phyloP scores from a whole-genome alignment of 2,329 filamentous ascomycete species.

The Aspergillus chevalieri region DNA sequence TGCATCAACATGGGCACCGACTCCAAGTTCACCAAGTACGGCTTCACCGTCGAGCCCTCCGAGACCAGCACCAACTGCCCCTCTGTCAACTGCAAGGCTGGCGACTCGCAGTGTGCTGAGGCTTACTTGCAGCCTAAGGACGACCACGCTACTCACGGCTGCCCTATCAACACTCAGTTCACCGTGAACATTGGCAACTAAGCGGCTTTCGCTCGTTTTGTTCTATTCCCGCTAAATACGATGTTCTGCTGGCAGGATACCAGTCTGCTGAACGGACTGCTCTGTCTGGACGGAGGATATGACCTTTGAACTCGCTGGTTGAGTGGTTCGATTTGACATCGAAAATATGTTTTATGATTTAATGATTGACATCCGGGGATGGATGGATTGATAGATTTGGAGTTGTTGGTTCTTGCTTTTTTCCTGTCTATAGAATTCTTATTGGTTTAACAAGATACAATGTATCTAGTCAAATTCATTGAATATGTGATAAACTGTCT shows the following conservation, averaged over 20 bases:
- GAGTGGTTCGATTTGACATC: slow-evolving; percentile 1
- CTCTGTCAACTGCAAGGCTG: slow-evolving; percentile 29
- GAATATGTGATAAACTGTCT: not conserved
- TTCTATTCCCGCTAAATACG: not conserved
- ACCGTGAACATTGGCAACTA: slow-evolving; percentile 26
- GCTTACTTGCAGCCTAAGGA: slow-evolving; percentile 37
- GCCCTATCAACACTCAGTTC: slow-evolving; percentile 30
- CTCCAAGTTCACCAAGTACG: slow-evolving; percentile 27
- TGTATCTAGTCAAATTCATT: not conserved
- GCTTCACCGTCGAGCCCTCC: slow-evolving; percentile 31
- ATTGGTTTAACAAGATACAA: not conserved
- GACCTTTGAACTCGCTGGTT: not conserved
- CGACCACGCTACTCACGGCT: slow-evolving; percentile 38
- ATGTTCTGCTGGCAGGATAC: not conserved
- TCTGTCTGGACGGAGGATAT: not conserved
- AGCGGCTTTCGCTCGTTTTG: not conserved
- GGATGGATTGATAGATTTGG: not conserved
- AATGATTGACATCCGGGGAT: not conserved
- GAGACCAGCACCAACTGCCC: slow-evolving; percentile 22
- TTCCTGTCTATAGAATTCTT: not conserved
- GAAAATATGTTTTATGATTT: not conserved
- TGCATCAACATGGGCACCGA: slow-evolving; percentile 27
- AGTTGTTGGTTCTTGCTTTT: not conserved
- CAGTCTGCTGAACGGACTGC: not conserved
- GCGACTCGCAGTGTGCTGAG: slow-evolving; percentile 29